Base-by-base conservation (phyloP, 148 eudicot species). In the Fagopyrum homotropicum region DNA sequence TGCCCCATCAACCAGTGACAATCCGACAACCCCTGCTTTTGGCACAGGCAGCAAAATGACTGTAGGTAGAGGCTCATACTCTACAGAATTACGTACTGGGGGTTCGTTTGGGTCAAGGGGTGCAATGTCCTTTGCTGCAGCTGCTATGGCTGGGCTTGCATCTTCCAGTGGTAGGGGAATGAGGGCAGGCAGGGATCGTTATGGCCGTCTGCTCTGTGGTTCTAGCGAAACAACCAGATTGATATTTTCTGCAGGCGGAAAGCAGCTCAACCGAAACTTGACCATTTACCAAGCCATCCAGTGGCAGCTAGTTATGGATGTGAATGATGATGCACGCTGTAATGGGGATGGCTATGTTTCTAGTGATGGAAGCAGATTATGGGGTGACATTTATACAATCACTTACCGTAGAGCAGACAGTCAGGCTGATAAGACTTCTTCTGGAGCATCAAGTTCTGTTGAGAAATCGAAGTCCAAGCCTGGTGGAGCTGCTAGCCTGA, bases 41-140 rank as follows among this genome's bases (percentile, higher is more conserved):
- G 95, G 93, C 77, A 87, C 93, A 63, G 84, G 89, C 82, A 89
- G 88, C 82, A 89, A 87, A 87, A 83, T 82, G 60, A 81, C 90
- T 70, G 73, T 84, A 72, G 86, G 56, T 29, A 85, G 84, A 75
- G 93, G 84, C 35, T 79, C 89, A 12, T 91, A 89, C 64, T 83
- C 92, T 29, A 78, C 84, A 0, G 96, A 90, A 68, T 83, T 88
- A n/a, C 84, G 88, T 63, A 84, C 85, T 78, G 97, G 40, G 40
- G 40, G 83, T 54, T 83, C 90, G 70, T 86, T 82, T 77, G 96
- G 93, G 77, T 92, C 99, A 64, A 86, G 98, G 83, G 97, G 98
- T 82, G 90, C 98, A 74, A 89, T 96, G 99, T 92, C 99, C 45
- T 96, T 92, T 87, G 99, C 99, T 68, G 99, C 99, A 72, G 94